phyloP scores from a whole-genome alignment of 2,329 filamentous ascomycete genomes.

The Stemphylium lycopersici region DNA sequence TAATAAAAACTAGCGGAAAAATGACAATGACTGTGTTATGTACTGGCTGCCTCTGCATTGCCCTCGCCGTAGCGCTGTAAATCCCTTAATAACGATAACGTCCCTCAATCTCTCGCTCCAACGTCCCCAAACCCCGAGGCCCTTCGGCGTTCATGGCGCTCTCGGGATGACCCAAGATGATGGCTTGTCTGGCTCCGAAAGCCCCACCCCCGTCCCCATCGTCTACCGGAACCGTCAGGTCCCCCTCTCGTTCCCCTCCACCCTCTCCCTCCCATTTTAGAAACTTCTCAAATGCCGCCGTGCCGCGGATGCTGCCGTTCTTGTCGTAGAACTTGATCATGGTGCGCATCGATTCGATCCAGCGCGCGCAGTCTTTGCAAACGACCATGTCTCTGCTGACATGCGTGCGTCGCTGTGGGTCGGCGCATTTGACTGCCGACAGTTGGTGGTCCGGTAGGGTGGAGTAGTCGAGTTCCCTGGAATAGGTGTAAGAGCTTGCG shows the following conservation, averaged over 20 bases:
- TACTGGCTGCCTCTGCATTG: no score
- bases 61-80: neutral
- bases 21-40: no score
- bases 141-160: constrained; percentile 20
- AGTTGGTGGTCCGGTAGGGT: constrained; percentile 39
- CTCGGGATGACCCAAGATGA: constrained; percentile 30
- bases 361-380: constrained; percentile 36
- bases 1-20: neutral
- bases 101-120: constrained; percentile 12
- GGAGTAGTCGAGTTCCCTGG: constrained; percentile 22
- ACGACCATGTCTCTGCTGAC: constrained; percentile 36
- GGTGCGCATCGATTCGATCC: constrained; percentile 37
- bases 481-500: constrained; percentile 16
- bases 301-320: constrained; percentile 39
- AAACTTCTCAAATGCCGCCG: constrained; percentile 38
- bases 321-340: constrained; percentile 42
- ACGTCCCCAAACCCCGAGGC: constrained; percentile 18
- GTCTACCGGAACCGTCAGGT: constrained; percentile 30
- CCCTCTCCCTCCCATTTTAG: constrained; percentile 32
- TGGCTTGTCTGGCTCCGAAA: constrained; percentile 31
- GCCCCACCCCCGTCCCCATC: constrained; percentile 15
- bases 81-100: constrained; percentile 7
- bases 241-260: constrained; percentile 21
- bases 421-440: constrained; percentile 24
- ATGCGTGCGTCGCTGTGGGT: constrained; percentile 25